phyloP scores from a whole-genome alignment of 2,329 filamentous ascomycete species.

The Leptosphaerulina australis region DNA sequence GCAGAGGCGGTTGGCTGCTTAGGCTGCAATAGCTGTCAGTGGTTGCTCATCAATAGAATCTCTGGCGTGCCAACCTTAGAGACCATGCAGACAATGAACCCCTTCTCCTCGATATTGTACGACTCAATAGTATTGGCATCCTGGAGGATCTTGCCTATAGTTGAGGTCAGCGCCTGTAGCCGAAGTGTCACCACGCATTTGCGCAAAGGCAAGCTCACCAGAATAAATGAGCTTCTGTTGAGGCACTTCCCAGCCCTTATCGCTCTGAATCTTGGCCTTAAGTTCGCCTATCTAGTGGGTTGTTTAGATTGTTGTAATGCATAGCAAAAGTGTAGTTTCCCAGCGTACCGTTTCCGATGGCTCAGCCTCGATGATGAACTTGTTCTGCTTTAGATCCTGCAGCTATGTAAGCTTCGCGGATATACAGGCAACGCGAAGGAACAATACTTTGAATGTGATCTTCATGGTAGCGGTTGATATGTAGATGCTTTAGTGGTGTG shows the following conservation, averaged over 20 bases:
- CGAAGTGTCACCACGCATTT: slow-evolving; percentile 19
- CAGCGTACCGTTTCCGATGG: slow-evolving; percentile 80
- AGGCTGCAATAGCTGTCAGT: slow-evolving; percentile 59
- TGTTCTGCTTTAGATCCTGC: slow-evolving; percentile 97
- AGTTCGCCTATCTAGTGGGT: slow-evolving; percentile 75
- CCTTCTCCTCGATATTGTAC: slow-evolving; percentile 99
- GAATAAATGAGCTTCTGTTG: slow-evolving; percentile 98
- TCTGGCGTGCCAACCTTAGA: slow-evolving; percentile 72
- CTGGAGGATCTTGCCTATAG: slow-evolving; percentile 91
- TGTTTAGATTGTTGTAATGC: slow-evolving; percentile 23
- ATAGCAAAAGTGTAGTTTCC: slow-evolving; percentile 20
- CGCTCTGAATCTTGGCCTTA: slow-evolving; percentile 88
- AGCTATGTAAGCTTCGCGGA: slow-evolving; percentile 28
- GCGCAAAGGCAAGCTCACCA: slow-evolving; percentile 62
- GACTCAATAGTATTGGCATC: slow-evolving; percentile 96
- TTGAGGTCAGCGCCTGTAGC: slow-evolving; percentile 32
- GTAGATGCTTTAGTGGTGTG: slow-evolving; percentile 11
- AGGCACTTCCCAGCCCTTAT: slow-evolving; percentile 93
- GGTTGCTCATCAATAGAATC: slow-evolving; percentile 1
- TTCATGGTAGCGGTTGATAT: slow-evolving; percentile 59
- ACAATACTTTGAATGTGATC: slow-evolving; percentile 71
- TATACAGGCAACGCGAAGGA: slow-evolving; percentile 7
- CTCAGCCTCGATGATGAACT: slow-evolving; percentile 95
- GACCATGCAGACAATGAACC: slow-evolving; percentile 98
- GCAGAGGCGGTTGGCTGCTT: slow-evolving; percentile 66